Evolutionary conservation across 805 yeast genomes (phyloP).

Genomic region (Lachancea nothofagi): DNA sequence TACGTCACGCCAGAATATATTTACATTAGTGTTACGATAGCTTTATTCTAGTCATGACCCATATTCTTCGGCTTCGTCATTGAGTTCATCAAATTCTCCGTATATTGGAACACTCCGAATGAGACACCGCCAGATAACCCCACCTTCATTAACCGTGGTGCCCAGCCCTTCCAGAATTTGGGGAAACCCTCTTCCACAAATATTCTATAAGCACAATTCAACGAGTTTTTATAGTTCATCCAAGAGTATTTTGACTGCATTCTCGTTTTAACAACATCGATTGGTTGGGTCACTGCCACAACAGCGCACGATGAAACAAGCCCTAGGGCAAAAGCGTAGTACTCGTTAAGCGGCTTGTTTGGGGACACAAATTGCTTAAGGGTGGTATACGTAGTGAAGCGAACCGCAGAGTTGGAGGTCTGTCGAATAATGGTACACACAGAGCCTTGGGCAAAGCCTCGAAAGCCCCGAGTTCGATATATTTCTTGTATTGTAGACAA

Average conservation of each 20-base stretch:
- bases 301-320: slow-evolving; percentile 66
- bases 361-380: slow-evolving; percentile 63
- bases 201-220: slow-evolving; percentile 48
- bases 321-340: slow-evolving; percentile 41
- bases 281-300: slow-evolving; percentile 76
- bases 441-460: slow-evolving; percentile 79
- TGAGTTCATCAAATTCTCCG: slow-evolving; percentile 37
- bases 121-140: slow-evolving; percentile 68
- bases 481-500: slow-evolving; percentile 56
- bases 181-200: slow-evolving; percentile 41
- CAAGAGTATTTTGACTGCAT: slow-evolving; percentile 74
- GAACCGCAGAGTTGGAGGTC: slow-evolving; percentile 67
- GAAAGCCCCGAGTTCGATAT: slow-evolving; percentile 61
- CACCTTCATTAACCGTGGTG: slow-evolving; percentile 65
- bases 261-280: slow-evolving; percentile 81
- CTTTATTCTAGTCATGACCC: slow-evolving; percentile 5
- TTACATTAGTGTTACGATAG: no score
- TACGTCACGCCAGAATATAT: no score
- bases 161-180: slow-evolving; percentile 54
- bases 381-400: slow-evolving; percentile 78
- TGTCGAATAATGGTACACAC: slow-evolving; percentile 80
- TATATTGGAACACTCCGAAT: slow-evolving; percentile 54
- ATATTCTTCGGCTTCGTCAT: slow-evolving; percentile 8
- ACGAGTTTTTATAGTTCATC: slow-evolving; percentile 51
- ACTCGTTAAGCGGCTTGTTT: slow-evolving; percentile 33